Base-by-base conservation (phyloP, 192 early-diverging fungal species). In the Gaertneriomyces semiglobifer region DNA sequence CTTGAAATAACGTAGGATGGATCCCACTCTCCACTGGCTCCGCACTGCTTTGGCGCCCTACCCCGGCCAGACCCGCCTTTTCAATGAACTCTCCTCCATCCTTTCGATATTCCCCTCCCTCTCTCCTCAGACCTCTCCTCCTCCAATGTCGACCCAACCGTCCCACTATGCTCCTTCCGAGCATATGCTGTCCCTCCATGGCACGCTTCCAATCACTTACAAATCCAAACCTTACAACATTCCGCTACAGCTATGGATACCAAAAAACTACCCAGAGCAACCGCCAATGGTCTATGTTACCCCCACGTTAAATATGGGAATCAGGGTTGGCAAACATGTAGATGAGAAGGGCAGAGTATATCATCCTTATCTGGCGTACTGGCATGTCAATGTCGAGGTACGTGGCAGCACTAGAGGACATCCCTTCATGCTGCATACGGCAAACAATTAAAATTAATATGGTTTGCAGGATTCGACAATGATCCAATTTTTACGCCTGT, bases 191-290 rank as follows among this genome's bases (percentile, higher is more conserved):
- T 93, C 88, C 68, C 78, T 97, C 20, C 83, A 90, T 60, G 95
- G 95, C 25, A 95, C 93, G 0, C 67, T 96, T 6, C 93, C 93
- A 3, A 92, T 98, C 42, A 82, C 83, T 12, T 98, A 90, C 68
- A 84, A 86, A 50, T 87, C 85, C 18, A 2, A 77, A 2, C 81
- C 86, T 41, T 96, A 95, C 77, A 95, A 98, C 72, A 95, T 98
- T 53, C 95, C 94, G 1, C 82, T 98, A 4, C 88, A 86, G 9
- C 80, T 93, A 42, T 96, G 92, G 92, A 74, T 95, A 11, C 94
- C 94, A 47, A 83, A 82, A 38, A 78, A 76, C 43, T 98, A 94
- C 68, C 95, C 95, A 6, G 71, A 77, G 48, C 73, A 83, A 56
- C 83, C 93, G 38, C 94, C 95, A 16, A 79, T 93, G 61, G 82